Base-by-base conservation (phyloP, 2,329 filamentous ascomycete genomes). In the Arthroderma uncinatum region DNA sequence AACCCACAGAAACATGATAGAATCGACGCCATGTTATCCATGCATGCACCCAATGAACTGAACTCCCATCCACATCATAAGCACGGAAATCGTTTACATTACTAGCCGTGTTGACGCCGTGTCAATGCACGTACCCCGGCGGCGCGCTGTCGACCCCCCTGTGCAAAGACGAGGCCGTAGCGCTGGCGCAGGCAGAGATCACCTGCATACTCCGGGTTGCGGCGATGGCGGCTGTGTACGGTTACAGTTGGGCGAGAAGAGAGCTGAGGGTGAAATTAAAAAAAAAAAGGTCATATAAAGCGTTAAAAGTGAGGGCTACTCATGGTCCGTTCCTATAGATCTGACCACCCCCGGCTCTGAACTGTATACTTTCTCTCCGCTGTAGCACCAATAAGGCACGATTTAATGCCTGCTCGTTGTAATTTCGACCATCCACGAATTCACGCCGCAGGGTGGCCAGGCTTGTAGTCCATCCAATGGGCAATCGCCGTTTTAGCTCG, bases 401-500 rank as follows among this genome's bases (percentile, higher is more conserved):
- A 63, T 91, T 91, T 30, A 98, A 78, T 14, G 84, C 85, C 68
- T 89, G 85, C 72, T 97, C 93, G 61, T 82, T 89, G 72, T 92
- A 97, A 0, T 89, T 89, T 71, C 91, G 89, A 12, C 86, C 85
- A 66, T 95, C 90, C 4, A 95, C 89, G 78, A 98, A 91, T 70
- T 98, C 93, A 48, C 89, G 81, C 61, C 87, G 82, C 62, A 98
- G 74, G 1, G 89, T 95, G 0, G 88, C 87, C 58, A 97, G 73
- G 66, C 87, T 95, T 1, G 92, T 95, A 67, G 87, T 93, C 89
- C 92, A 98, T 19, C 93, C 93, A 63, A 98, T 93, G 0, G 93
- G 91, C 64, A 98, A 76, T 25, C 92, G 81, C 58, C 89, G 82
- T 73, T 89, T 85, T 54, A 98, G 77, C 75, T 97, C 93, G 14